Evolutionary conservation across 129 eudicot species (phyloP).

Genomic region (Escallonia herrerae): DNA sequence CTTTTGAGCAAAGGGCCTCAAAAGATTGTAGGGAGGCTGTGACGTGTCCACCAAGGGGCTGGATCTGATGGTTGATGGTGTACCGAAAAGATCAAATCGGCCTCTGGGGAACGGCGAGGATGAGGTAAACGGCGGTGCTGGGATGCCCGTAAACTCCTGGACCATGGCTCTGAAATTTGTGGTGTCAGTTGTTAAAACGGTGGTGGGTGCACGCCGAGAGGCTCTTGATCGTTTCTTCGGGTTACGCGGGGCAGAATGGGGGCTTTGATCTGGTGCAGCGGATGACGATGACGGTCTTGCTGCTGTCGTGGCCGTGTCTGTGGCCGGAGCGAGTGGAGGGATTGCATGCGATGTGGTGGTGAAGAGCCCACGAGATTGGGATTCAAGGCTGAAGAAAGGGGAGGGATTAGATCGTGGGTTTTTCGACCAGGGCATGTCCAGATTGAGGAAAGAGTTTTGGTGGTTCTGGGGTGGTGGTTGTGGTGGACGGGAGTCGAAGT

Average conservation of each 20-base stretch:
- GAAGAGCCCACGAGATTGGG: conserved; percentile 6
- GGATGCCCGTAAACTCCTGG: conserved; percentile 87
- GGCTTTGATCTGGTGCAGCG: background rate
- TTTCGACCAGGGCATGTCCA: conserved; percentile 38
- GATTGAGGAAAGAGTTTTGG: conserved; percentile 26
- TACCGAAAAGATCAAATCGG: conserved; percentile 56
- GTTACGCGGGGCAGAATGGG: conserved; percentile 23
- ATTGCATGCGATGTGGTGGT: background rate
- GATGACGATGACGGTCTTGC: conserved; percentile 8
- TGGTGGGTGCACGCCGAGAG: conserved; percentile 79
- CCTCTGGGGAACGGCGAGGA: conserved; percentile 28
- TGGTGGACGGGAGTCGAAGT: conserved; percentile 19
- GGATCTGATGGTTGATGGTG: conserved; percentile 41
- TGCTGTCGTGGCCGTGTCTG: background rate
- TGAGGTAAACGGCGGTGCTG: conserved; percentile 54
- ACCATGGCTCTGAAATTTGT: conserved; percentile 92
- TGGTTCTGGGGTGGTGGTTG: conserved; percentile 16
- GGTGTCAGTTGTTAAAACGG: conserved; percentile 77
- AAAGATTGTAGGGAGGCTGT: conserved; percentile 40
- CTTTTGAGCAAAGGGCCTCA: conserved; percentile 47
- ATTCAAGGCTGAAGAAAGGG: background rate
- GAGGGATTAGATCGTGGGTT: conserved; percentile 30
- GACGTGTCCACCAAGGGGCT: conserved; percentile 27
- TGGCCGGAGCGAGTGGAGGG: conserved; percentile 1
- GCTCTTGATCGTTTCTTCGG: conserved; percentile 86